Evolutionary conservation across 139 green algal species (phyloP), one percentile per base, ranked within the genome.

Genomic region (Picochlorum sp.): DNA sequence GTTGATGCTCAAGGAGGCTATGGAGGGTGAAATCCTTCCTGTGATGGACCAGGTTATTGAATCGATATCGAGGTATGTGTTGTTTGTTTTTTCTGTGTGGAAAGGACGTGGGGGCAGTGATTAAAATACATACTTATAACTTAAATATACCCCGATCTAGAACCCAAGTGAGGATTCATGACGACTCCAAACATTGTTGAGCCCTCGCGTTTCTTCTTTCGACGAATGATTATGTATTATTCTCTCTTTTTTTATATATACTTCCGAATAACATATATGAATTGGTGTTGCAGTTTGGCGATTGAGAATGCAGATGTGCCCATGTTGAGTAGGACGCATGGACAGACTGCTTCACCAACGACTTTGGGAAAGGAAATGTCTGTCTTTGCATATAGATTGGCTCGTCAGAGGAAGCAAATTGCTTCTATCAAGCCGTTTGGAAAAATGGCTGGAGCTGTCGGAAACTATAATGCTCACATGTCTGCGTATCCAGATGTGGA

Each of bases 361-460:
- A 99, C 94, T 41, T 84, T 99, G 77, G 94, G 94, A 77, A 99
- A 99, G 81, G 94, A 99, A 80, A 86, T 99, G 81, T 92, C 94
- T 9, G 87, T 95, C 30, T 92, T 97, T 72, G 88, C 86, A 0
- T 95, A 95, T 78, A 77, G 90, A 21, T 80, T 95, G 38, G 50
- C 69, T 23, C 71, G 84, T 20, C 87, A 95, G 64, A 70, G 79
- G 2, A 38, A 79, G 61, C 75, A 13, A 26, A 59, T 85, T 31
- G 80, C 73, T 10, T 57, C 65, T 3, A 82, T 94, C 50, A 81
- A 80, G 0, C 67, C 91, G 24, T 73, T 88, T 15, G 92, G 92
- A 50, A 97, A 98, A 79, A 95, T 97, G 62, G 91, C 85, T n/a
- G 92, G 92, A 20, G 86, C 94, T 13, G 94, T 99, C 14, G 92